Evolutionary conservation across 1,139 yeast genomes (phyloP).

Genomic region (Hyphopichia buzzinii): DNA sequence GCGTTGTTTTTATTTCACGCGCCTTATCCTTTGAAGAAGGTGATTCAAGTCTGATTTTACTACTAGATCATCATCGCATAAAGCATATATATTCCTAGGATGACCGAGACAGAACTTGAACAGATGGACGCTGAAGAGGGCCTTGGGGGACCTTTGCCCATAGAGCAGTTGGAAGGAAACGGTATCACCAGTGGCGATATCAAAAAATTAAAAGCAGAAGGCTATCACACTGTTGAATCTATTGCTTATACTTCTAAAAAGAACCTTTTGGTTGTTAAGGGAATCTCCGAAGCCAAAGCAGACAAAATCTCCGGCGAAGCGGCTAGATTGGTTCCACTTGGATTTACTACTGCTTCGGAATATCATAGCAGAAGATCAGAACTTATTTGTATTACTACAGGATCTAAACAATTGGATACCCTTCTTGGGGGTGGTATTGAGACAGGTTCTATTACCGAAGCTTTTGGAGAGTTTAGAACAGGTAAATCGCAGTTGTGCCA

Average conservation of each 20-base stretch:
- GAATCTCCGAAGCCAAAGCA: conserved; percentile 95
- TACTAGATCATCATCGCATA: not conserved
- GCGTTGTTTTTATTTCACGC: conserved; percentile 1
- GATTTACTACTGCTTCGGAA: conserved; percentile 96
- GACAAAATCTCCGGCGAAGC: conserved; percentile 83
- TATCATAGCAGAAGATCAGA: conserved; percentile 89
- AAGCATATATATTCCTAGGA: conserved; percentile 1
- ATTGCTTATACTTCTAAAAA: conserved; percentile 89
- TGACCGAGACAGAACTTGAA: conserved; percentile 17
- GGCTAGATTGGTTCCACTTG: conserved; percentile 86
- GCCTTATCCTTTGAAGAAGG: not conserved
- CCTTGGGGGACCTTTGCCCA: conserved; percentile 41
- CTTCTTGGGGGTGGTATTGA: conserved; percentile 95
- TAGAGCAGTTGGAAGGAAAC: conserved; percentile 64
- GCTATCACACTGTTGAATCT: conserved; percentile 86
- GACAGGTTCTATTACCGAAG: conserved; percentile 95
- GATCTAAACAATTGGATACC: conserved; percentile 91
- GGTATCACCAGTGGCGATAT: conserved; percentile 84
- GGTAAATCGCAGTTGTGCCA: conserved; percentile 98
- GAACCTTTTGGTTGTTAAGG: conserved; percentile 72
- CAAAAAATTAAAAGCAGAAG: conserved; percentile 76
- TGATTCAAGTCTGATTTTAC: not conserved
- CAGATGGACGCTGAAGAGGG: conserved; percentile 25
- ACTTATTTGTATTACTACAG: conserved; percentile 89
- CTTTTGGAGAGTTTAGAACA: conserved; percentile 96